A percentile compares a stretch with the other conserved stretches of the same genome.
Evolutionary conservation across 2,329 filamentous ascomycete species (phyloP).

Genomic region (Penicillium sp.): DNA sequence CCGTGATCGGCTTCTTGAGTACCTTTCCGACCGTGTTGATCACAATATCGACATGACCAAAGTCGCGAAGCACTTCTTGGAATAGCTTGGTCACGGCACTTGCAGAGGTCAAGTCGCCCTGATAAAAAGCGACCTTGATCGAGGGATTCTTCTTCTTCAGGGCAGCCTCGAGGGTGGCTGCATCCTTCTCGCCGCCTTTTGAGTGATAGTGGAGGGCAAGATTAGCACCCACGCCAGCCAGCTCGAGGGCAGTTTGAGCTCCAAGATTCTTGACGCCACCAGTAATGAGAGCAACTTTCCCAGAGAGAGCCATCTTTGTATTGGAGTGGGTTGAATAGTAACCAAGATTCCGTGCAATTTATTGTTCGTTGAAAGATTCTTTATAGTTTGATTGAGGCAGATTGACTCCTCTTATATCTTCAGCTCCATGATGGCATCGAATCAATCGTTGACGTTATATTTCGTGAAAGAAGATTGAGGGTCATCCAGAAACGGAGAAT

Average conservation of each 20-base stretch:
- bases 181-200: constrained; percentile 40
- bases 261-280: constrained; percentile 49
- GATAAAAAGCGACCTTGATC: constrained; percentile 44
- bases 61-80: constrained; percentile 42
- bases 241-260: constrained; percentile 40
- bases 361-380: too few relatives aligned
- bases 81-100: constrained; percentile 47
- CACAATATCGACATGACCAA: constrained; percentile 53
- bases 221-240: constrained; percentile 39
- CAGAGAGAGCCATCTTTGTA: constrained; percentile 37
- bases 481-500: too few relatives aligned
- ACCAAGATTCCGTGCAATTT: too few relatives aligned
- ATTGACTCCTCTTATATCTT: too few relatives aligned
- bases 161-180: constrained; percentile 39
- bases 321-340: too few relatives aligned
- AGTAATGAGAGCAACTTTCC: constrained; percentile 47
- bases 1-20: constrained; percentile 50
- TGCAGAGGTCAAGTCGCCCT: constrained; percentile 48
- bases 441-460: too few relatives aligned
- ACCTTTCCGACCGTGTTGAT: constrained; percentile 56
- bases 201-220: constrained; percentile 50
- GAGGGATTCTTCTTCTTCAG: constrained; percentile 38
- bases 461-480: too few relatives aligned
- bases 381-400: too few relatives aligned
- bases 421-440: too few relatives aligned